A percentile compares a stretch with the other conserved stretches of the same genome.
These are phyloP conservation scores for Dactylonectria estremocensis DNA, from an alignment of 2,329 filamentous ascomycete genomes.

Conservation along the genomic window DNA sequence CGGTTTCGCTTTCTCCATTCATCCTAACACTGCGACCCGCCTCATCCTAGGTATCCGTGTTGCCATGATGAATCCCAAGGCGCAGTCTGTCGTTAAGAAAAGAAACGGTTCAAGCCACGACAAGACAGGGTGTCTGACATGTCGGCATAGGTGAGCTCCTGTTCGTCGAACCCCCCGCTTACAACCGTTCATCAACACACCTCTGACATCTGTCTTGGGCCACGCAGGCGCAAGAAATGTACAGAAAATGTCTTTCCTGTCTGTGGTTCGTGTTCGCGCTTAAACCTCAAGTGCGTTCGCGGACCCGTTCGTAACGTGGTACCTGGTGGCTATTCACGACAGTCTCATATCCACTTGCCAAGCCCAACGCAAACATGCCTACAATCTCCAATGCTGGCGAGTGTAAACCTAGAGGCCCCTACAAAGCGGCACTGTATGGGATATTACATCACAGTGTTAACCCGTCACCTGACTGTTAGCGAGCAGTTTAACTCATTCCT, in stretches of 20 bases:
- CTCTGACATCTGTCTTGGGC: background rate
- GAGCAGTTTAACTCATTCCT: constrained; percentile 25
- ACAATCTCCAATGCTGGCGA: background rate
- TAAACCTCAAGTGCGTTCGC: constrained; percentile 6
- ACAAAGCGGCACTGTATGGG: constrained; percentile 23
- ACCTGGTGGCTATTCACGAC: background rate
- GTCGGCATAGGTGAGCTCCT: constrained; percentile 6
- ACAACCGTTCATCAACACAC: too few species aligned
- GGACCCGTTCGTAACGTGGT: background rate
- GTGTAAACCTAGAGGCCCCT: background rate
- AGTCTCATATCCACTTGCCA: background rate
- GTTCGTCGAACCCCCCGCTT: too few species aligned
- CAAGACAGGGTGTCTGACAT: constrained; percentile 13
- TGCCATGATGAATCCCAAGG: background rate
- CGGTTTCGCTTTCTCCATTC: too few species aligned
- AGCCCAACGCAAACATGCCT: background rate
- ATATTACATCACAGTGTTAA: constrained; percentile 20
- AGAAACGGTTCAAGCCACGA: constrained; percentile 11
- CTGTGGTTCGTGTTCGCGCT: constrained; percentile 6
- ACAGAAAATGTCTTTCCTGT: constrained; percentile 5
- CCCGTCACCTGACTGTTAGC: constrained; percentile 14
- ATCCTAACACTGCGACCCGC: background rate
- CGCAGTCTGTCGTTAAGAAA: background rate
- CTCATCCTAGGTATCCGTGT: background rate
- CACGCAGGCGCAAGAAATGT: constrained; percentile 11